Conservation (phyloP, 371 early-diverging fungal species). For the Apophysomyces trapeziformis region DNA sequence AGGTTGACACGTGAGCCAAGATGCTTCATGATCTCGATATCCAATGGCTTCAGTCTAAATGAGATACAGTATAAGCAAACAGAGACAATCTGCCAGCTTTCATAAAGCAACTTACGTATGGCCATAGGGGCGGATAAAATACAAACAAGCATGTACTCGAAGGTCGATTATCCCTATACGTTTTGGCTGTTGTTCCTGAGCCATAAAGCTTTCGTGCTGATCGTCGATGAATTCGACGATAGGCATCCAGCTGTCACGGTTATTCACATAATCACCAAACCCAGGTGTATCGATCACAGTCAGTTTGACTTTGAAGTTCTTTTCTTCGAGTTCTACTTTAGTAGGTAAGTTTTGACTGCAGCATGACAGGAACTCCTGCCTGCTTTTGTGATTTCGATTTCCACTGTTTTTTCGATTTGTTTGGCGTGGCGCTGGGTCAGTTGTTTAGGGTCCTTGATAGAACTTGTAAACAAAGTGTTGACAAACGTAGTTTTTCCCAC, state of each 20-base stretch:
- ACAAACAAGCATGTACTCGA: slow-evolving; percentile 90
- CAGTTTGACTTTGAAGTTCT: slow-evolving; percentile 93
- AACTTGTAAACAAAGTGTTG: slow-evolving; percentile 81
- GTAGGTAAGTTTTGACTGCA: too few relatives aligned
- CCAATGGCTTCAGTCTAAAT: slow-evolving; percentile 81
- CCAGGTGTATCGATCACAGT: slow-evolving; percentile 93
- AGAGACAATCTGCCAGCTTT: too few relatives aligned
- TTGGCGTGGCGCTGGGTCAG: slow-evolving; percentile 55
- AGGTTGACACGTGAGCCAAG: slow-evolving; percentile 84
- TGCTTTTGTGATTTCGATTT: slow-evolving; percentile 71
- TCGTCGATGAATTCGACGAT: slow-evolving; percentile 89
- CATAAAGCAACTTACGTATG: slow-evolving; percentile 65
- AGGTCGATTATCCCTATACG: slow-evolving; percentile 68
- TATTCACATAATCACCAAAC: slow-evolving; percentile 88
- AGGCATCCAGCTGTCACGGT: slow-evolving; percentile 75
- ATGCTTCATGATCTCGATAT: slow-evolving; percentile 89
- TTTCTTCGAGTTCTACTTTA: slow-evolving; percentile 89
- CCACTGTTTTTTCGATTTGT: slow-evolving; percentile 72
- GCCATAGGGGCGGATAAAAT: slow-evolving; percentile 92
- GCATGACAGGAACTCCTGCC: slow-evolving; percentile 12
- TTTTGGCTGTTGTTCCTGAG: slow-evolving; percentile 66
- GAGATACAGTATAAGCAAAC: neutral
- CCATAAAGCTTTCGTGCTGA: slow-evolving; percentile 93
- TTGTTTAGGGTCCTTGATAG: slow-evolving; percentile 69
- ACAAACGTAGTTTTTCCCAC: slow-evolving; percentile 86